A percentile compares a stretch with the other conserved stretches of the same genome.
Conservation (phyloP, 1,284 basidiomycete species). For the Ganoderma leucocontextum region DNA sequence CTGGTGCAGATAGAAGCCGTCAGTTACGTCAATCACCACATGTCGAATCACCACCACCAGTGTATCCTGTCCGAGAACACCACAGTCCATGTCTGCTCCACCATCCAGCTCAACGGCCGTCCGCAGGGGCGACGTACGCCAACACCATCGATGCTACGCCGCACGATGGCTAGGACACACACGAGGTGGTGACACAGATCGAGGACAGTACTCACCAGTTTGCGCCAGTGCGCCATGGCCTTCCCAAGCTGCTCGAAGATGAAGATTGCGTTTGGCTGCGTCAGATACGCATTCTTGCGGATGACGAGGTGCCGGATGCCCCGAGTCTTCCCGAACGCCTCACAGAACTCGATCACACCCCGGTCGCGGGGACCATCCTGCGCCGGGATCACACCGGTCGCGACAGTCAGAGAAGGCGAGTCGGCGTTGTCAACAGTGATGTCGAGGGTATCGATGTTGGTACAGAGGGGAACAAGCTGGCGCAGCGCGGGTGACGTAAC, state of each 20-base stretch:
- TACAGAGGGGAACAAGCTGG: conserved; percentile 43
- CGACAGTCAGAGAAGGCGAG: background rate
- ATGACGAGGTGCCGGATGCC: conserved; percentile 54
- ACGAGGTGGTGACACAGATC: background rate
- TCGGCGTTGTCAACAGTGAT: conserved; percentile 51
- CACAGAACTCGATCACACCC: conserved; percentile 49
- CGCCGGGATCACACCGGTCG: conserved; percentile 15
- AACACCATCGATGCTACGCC: background rate
- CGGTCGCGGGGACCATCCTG: conserved; percentile 26
- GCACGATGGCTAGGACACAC: background rate
- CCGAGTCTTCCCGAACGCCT: conserved; percentile 46
- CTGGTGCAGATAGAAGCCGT: conserved; percentile 39
- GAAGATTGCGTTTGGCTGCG: conserved; percentile 52
- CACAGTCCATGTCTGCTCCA: background rate
- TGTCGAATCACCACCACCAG: conserved; percentile 4
- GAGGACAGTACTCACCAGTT: conserved; percentile 50
- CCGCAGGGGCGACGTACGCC: background rate
- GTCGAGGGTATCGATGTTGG: conserved; percentile 49
- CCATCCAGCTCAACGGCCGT: background rate
- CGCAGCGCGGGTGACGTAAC: conserved; percentile 42
- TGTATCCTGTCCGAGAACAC: conserved; percentile 22
- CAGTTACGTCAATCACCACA: conserved; percentile 23
- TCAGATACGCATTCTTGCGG: conserved; percentile 62
- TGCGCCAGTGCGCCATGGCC: conserved; percentile 51
- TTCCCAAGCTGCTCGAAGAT: conserved; percentile 54